Percentiles rank a stretch among this genome's conserved stretches.
phyloP scores from a whole-genome alignment of 1,284 basidiomycete genomes.

The Butyriboletus appendiculatus region DNA sequence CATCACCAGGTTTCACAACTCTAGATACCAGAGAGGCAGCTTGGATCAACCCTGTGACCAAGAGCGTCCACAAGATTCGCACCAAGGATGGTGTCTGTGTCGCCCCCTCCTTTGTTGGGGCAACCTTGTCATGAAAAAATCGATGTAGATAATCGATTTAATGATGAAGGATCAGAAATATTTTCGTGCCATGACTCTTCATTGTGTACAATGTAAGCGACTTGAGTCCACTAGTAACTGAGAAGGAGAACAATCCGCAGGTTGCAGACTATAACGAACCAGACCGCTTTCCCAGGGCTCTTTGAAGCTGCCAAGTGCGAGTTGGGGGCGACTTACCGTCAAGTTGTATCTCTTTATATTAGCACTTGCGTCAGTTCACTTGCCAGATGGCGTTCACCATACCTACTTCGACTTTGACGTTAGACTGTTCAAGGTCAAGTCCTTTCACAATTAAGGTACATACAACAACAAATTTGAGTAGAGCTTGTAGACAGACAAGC shows the following conservation, averaged over 20 bases:
- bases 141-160: background rate
- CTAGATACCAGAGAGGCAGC: constrained; percentile 85
- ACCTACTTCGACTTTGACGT: too few species aligned
- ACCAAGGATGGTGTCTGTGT: constrained; percentile 83
- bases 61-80: constrained; percentile 79
- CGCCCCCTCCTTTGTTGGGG: constrained; percentile 83
- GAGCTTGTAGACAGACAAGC: constrained; percentile 3
- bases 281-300: constrained; percentile 68
- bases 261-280: constrained; percentile 65
- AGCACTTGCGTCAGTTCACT: too few species aligned
- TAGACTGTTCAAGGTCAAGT: too few species aligned
- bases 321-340: too few species aligned
- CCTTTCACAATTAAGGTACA: too few species aligned
- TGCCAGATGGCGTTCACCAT: too few species aligned
- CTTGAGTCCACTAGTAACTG: constrained; percentile 50
- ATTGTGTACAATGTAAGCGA: constrained; percentile 45
- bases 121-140: constrained; percentile 72
- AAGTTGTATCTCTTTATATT: too few species aligned
- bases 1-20: constrained; percentile 74
- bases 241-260: constrained; percentile 63
- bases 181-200: background rate
- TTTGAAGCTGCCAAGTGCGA: too few species aligned
- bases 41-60: constrained; percentile 88
- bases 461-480: constrained; percentile 4
- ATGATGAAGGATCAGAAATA: background rate